A percentile compares a stretch with the other conserved stretches of the same genome.
phyloP scores from a whole-genome alignment of 768 basidiomycete species.

The Amanita inopinata region DNA sequence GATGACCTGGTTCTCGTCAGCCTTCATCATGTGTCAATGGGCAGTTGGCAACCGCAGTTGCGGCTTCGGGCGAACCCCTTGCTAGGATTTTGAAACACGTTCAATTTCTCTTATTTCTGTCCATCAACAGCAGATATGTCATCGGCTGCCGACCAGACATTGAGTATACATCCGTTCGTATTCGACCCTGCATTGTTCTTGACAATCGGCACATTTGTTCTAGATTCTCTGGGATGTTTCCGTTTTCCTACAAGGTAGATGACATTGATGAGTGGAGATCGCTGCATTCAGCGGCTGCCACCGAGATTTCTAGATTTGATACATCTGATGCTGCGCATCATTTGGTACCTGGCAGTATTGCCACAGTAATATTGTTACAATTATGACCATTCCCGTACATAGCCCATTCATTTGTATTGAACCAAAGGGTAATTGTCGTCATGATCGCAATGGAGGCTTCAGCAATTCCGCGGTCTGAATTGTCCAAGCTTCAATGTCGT shows the following conservation, averaged over 20 bases:
- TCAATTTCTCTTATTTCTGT: neutral
- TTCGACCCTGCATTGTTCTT: neutral
- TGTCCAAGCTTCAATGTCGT: conserved; percentile 54
- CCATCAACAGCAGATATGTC: too few relatives aligned
- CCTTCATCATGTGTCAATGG: conserved; percentile 75
- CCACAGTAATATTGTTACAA: neutral
- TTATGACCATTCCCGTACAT: neutral
- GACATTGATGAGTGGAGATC: too few relatives aligned
- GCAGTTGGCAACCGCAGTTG: conserved; percentile 76
- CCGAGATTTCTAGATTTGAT: too few relatives aligned
- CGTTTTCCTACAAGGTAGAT: too few relatives aligned
- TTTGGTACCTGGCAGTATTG: neutral
- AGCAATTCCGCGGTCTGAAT: conserved; percentile 36
- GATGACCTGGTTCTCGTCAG: conserved; percentile 68
- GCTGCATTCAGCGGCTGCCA: too few relatives aligned
- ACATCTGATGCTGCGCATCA: neutral
- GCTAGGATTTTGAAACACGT: too few relatives aligned
- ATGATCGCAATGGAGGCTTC: conserved; percentile 22
- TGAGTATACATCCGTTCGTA: too few relatives aligned
- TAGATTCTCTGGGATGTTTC: too few relatives aligned
- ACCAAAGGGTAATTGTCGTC: conserved; percentile 5
- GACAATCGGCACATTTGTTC: too few relatives aligned
- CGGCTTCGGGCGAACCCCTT: conserved; percentile 22
- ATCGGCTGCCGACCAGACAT: too few relatives aligned
- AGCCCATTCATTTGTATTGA: neutral